Evolutionary conservation across 2,329 filamentous ascomycete genomes (phyloP), one percentile per base, ranked within the genome.

Genomic region (Seiridium unicorne): DNA sequence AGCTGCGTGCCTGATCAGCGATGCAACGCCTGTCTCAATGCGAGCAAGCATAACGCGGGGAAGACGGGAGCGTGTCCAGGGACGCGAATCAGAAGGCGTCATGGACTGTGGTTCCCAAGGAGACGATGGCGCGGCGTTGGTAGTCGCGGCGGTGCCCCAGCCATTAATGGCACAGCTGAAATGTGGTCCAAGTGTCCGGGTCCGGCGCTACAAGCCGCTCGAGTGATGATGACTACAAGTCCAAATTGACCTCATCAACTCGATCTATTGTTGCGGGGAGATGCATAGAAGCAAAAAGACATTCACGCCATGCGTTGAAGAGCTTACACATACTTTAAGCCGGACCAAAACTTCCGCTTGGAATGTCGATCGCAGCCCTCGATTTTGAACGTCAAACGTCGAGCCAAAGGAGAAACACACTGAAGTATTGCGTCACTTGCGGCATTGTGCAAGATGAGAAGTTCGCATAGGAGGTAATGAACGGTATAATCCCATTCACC

Each of bases 201-300:
- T 31, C 18, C 18, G 18, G 38, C 31, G 49, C 34, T 38, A 38
- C 35, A 49, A 18, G 35, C 11, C 35, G 18, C 11, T 11, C 32
- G 49, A 49, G 49, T 53, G 49, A 53, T 53, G 49, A 53, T 53
- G 49, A 9, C n/a, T 38, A 53, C 32, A 53, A 35, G 32, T 38
- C 34, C 35, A 38, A 36, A 53, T 38, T 53, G 49, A 53, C 34
- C 49, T 53, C 34, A 53, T 53, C 49, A 53, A 9, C 32, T 35
- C 34, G 9, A 6, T 35, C 13, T n/a, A 34, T 53, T 36, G 38
- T 53, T 53, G 49, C 49, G 49, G 49, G 49, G 49, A 38, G 34
- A 40, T n/a, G 31, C 10, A 36, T 6, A 35, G 34, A 13, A 42
- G 13, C 7, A 42, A 42, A 42, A 7, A 13, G 7, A 13, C 38